These are phyloP conservation scores for Casuarina cunninghamiana DNA, from an alignment of 306 rosid species.

Conservation along the genomic window DNA sequence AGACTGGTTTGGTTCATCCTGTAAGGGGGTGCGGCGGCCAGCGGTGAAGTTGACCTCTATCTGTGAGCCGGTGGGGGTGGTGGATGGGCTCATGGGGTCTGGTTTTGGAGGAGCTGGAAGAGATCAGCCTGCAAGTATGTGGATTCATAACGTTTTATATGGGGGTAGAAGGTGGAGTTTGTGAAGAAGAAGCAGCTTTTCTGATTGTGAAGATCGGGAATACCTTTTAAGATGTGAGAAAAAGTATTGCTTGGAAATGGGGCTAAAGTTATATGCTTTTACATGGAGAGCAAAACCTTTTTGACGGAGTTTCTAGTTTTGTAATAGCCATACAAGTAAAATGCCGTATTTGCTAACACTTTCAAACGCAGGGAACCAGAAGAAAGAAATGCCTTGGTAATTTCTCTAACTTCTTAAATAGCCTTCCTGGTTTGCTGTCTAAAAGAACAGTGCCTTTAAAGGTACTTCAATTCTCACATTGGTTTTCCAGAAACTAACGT, in stretches of 20 bases:
- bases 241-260: background rate
- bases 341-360: too few relatives aligned
- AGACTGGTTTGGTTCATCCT: constrained; percentile 10
- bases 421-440: too few relatives aligned
- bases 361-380: too few relatives aligned
- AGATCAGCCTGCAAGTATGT: constrained; percentile 1
- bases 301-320: too few relatives aligned
- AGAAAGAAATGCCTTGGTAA: too few relatives aligned
- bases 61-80: constrained; percentile 11
- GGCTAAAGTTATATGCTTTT: background rate
- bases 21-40: constrained; percentile 23
- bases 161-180: background rate
- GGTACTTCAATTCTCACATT: too few relatives aligned
- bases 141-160: background rate
- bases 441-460: too few relatives aligned
- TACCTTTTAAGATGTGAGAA: background rate
- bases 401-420: too few relatives aligned
- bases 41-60: constrained; percentile 24
- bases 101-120: background rate
- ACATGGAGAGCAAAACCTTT: background rate
- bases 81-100: constrained; percentile 25
- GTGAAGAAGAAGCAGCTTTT: background rate
- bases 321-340: too few relatives aligned
- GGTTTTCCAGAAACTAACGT: too few relatives aligned
- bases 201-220: background rate